Evolutionary conservation across 2,329 filamentous ascomycete genomes (phyloP).

Genomic region (Penicillium freii): DNA sequence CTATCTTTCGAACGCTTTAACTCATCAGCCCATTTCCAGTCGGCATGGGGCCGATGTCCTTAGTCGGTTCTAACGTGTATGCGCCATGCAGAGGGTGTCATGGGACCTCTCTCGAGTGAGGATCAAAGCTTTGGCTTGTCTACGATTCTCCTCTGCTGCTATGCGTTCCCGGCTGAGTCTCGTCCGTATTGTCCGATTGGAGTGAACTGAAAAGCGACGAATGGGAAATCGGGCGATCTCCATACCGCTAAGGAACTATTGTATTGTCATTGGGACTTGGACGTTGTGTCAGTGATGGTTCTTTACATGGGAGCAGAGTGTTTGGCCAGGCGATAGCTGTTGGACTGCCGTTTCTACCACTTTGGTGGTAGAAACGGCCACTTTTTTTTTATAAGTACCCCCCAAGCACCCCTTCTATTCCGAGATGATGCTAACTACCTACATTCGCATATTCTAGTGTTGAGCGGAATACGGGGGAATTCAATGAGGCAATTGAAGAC

Average conservation of each 20-base stretch:
- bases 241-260: constrained; percentile 9
- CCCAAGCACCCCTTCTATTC: background rate
- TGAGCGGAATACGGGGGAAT: background rate
- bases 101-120: constrained; percentile 89
- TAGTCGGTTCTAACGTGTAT: constrained; percentile 15
- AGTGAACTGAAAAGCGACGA: constrained; percentile 15
- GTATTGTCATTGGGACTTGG: constrained; percentile 11
- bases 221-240: constrained; percentile 16
- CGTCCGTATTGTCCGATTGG: constrained; percentile 9
- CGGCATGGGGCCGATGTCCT: background rate
- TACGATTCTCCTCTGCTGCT: constrained; percentile 37
- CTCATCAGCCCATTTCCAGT: constrained; percentile 1
- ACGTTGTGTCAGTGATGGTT: constrained; percentile 7
- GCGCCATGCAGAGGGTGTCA: constrained; percentile 32
- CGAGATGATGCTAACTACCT: constrained; percentile 34
- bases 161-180: constrained; percentile 8
- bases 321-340: constrained; percentile 10
- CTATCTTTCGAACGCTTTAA: constrained; percentile 12
- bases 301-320: constrained; percentile 17
- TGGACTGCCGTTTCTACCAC: constrained; percentile 31
- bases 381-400: constrained; percentile 43
- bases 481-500: background rate
- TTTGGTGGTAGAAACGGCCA: constrained; percentile 25
- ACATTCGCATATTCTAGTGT: constrained; percentile 9
- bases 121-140: constrained; percentile 95